Evolutionary conservation across 1,139 yeast species (phyloP).

Genomic region (Debaryomyces subglobosus): DNA sequence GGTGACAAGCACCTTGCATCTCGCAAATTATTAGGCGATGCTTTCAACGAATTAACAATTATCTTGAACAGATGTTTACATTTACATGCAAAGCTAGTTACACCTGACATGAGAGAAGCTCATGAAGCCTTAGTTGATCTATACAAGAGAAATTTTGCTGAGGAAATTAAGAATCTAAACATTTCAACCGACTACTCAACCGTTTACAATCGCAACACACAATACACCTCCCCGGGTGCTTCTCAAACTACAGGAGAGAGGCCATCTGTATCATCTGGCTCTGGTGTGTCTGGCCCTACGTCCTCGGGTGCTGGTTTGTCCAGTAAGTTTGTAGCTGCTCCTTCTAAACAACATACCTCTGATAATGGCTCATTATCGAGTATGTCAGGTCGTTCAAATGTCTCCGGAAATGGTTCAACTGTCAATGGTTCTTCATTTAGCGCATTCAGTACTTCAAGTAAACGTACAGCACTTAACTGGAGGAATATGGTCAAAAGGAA

Average conservation of each 20-base stretch:
- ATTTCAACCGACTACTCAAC: constrained; percentile 38
- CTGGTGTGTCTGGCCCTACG: not conserved
- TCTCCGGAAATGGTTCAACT: constrained; percentile 22
- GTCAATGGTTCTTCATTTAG: constrained; percentile 4
- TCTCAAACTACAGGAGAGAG: constrained; percentile 4
- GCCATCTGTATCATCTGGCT: not conserved
- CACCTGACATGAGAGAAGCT: constrained; percentile 57
- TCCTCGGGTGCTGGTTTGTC: not conserved
- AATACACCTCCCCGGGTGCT: not conserved
- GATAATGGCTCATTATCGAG: constrained; percentile 13
- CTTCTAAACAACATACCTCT: constrained; percentile 4
- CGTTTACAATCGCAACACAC: constrained; percentile 26
- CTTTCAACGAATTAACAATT: constrained; percentile 71
- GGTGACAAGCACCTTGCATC: constrained; percentile 46
- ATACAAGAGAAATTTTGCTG: constrained; percentile 67
- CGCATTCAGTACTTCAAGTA: constrained; percentile 25
- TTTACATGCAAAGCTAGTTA: constrained; percentile 70
- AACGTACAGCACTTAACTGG: constrained; percentile 55
- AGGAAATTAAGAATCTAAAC: constrained; percentile 56
- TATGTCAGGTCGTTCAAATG: constrained; percentile 34
- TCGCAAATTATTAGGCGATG: constrained; percentile 54
- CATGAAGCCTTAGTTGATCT: constrained; percentile 69
- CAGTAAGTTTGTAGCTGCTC: not conserved
- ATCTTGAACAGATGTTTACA: constrained; percentile 68
- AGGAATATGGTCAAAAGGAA: constrained; percentile 25